Percentiles rank a stretch among this genome's conserved stretches.
Conservation (phyloP, 805 yeast genomes). For the Hanseniaspora lindneri region DNA sequence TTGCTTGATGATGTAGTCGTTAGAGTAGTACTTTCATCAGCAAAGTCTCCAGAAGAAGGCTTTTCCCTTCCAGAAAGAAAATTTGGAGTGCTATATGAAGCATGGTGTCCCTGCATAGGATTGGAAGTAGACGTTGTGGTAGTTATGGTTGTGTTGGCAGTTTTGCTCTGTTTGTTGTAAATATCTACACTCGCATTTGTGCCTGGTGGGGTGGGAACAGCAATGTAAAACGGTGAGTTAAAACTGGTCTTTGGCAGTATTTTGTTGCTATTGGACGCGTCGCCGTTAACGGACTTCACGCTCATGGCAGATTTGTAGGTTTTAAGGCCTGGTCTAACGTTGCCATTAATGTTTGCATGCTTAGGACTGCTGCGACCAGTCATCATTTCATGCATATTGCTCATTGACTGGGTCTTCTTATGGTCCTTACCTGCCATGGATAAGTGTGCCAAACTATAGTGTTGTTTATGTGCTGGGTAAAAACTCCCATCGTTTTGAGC, state of each 20-base stretch:
- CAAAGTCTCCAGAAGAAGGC: not conserved
- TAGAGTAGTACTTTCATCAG: constrained; percentile 11
- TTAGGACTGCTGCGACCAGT: not conserved
- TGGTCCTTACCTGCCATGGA: not conserved
- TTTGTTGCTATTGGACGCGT: constrained; percentile 12
- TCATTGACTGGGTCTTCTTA: constrained; percentile 2
- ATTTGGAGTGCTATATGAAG: not conserved
- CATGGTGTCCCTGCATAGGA: not conserved
- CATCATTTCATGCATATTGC: not conserved
- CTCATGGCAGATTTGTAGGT: constrained; percentile 4
- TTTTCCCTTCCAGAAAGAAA: not conserved
- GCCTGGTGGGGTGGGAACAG: constrained; percentile 29
- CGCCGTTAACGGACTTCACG: not conserved
- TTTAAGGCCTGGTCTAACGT: constrained; percentile 3
- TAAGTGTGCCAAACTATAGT: not conserved
- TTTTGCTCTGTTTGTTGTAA: not conserved
- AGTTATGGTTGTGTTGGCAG: not conserved
- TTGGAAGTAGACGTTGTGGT: constrained; percentile 2
- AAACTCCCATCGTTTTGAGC: not conserved
- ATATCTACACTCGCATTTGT: constrained; percentile 9
- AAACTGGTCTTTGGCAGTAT: constrained; percentile 25
- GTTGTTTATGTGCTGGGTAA: not conserved
- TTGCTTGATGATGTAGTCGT: constrained; percentile 18
- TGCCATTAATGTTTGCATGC: too few relatives aligned
- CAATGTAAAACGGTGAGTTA: constrained; percentile 27